Evolutionary conservation across 108 stramenopile species (phyloP).

Genomic region (Poteriospumella lacustris): DNA sequence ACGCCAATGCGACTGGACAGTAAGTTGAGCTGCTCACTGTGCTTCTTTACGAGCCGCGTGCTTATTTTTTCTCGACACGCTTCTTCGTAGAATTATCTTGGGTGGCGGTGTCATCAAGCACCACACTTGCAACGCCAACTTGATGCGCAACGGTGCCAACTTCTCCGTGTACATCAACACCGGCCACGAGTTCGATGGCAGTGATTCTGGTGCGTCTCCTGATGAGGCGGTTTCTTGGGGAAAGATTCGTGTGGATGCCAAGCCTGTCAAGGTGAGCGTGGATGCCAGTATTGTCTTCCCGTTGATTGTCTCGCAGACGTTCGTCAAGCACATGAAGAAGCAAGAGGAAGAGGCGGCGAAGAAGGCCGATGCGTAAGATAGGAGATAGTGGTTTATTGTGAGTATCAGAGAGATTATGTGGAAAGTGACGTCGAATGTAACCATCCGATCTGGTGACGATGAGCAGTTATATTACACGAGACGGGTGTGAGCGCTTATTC

Average conservation of each 20-base stretch:
- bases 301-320: constrained; percentile 89
- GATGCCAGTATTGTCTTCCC: constrained; percentile 95
- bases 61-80: neutral
- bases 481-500: neutral
- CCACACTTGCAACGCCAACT: constrained; percentile 98
- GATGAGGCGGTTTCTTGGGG: constrained; percentile 98
- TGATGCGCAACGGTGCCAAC: constrained; percentile 99
- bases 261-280: constrained; percentile 83
- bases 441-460: no score
- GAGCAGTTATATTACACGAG: no score
- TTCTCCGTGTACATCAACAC: constrained; percentile 97
- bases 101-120: constrained; percentile 98
- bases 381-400: no score
- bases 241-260: constrained; percentile 83
- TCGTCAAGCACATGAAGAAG: constrained; percentile 82
- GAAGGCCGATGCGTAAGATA: no score
- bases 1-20: constrained; percentile 84
- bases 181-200: constrained; percentile 86
- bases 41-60: neutral
- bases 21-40: no score
- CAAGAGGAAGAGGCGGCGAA: constrained; percentile 63
- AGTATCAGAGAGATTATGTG: no score
- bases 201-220: constrained; percentile 90
- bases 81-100: constrained; percentile 64
- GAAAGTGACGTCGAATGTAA: no score